Evolutionary conservation across 495 filamentous ascomycete genomes (phyloP).

Genomic region (Hyaloscypha finlandica): DNA sequence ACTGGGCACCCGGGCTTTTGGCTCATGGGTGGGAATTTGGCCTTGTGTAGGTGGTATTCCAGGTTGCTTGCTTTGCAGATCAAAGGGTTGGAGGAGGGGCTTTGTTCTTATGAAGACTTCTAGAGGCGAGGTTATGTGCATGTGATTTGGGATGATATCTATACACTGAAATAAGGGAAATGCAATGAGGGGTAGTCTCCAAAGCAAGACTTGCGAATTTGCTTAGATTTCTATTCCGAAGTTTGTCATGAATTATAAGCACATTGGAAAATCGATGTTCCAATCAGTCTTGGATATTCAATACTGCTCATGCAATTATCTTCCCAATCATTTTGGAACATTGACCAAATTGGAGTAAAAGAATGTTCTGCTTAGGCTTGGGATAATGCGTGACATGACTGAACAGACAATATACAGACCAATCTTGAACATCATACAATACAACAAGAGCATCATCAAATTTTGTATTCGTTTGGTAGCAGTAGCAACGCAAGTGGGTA

Average conservation of each 20-base stretch:
- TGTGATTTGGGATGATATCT: background rate
- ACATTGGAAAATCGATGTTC: background rate
- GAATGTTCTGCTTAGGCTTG: background rate
- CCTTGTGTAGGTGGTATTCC: conserved; percentile 72
- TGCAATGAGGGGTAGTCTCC: no score
- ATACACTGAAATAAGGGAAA: no score
- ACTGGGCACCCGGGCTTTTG: conserved; percentile 78
- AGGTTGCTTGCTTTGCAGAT: conserved; percentile 75
- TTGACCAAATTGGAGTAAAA: background rate
- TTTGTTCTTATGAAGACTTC: conserved; percentile 38
- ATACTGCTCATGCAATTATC: no score
- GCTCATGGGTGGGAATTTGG: conserved; percentile 83
- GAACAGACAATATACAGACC: background rate
- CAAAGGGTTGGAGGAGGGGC: conserved; percentile 61
- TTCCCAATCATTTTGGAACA: background rate
- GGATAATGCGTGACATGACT: background rate
- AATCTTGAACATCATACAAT: background rate
- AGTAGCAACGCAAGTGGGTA: background rate
- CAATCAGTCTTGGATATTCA: background rate
- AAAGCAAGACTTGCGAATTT: no score
- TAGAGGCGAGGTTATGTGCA: background rate
- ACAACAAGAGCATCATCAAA: background rate
- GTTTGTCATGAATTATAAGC: no score
- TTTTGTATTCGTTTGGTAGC: background rate
- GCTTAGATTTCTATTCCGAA: no score